Evolutionary conservation across 2,329 filamentous ascomycete genomes (phyloP).

Genomic region (Tolypocladium nubicola): DNA sequence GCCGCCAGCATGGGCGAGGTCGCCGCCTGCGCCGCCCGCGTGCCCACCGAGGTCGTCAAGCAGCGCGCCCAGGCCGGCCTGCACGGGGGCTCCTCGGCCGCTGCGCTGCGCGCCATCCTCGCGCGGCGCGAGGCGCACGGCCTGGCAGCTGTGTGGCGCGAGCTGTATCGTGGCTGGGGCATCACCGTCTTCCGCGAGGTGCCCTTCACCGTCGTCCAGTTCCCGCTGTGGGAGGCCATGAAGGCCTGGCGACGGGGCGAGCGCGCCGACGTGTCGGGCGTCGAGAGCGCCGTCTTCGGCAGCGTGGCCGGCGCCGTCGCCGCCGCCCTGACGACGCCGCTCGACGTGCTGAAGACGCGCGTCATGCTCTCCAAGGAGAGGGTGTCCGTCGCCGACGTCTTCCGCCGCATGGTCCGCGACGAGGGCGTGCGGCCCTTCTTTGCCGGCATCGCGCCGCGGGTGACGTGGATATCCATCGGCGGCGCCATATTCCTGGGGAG

Average conservation of each 20-base stretch:
- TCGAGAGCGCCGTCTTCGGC: constrained; percentile 77
- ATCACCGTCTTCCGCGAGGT: constrained; percentile 95
- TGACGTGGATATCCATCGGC: constrained; percentile 91
- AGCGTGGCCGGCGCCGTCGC: constrained; percentile 76
- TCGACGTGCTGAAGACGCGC: constrained; percentile 94
- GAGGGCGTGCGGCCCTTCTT: constrained; percentile 62
- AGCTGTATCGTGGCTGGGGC: constrained; percentile 84
- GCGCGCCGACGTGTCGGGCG: constrained; percentile 44
- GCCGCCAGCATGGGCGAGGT: constrained; percentile 83
- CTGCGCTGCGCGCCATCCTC: constrained; percentile 62
- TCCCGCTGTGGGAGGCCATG: constrained; percentile 91
- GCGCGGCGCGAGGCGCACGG: constrained; percentile 31
- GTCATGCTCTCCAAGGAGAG: constrained; percentile 79
- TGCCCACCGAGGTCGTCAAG: constrained; percentile 95
- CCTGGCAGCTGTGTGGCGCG: constrained; percentile 55
- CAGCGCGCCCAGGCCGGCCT: constrained; percentile 87
- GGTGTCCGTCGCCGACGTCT: constrained; percentile 46
- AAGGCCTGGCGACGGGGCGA: constrained; percentile 49
- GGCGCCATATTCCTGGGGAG: constrained; percentile 91
- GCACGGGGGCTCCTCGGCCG: constrained; percentile 58
- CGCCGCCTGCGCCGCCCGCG: constrained; percentile 81
- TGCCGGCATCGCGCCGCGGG: constrained; percentile 66
- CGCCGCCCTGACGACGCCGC: constrained; percentile 78
- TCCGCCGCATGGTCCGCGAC: constrained; percentile 52
- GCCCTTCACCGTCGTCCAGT: constrained; percentile 94